Evolutionary conservation across 768 basidiomycete genomes (phyloP).

Genomic region (Panellus pusillus): DNA sequence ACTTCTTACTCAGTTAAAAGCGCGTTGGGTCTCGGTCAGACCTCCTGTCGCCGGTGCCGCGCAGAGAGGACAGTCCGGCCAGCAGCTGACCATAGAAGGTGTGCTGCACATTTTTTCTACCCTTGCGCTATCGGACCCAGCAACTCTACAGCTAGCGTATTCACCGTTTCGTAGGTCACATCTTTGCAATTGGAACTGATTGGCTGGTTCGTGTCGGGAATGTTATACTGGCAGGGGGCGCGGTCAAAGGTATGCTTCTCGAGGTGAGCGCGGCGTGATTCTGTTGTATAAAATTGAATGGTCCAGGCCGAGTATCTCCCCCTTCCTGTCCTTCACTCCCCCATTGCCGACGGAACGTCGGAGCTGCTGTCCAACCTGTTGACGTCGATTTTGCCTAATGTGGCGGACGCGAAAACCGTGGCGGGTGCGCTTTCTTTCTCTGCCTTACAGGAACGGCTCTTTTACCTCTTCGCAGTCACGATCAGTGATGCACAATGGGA

Average conservation of each 20-base stretch:
- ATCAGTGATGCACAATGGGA: conserved; percentile 80
- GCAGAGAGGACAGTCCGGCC: conserved; percentile 52
- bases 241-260: conserved; percentile 79
- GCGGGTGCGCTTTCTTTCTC: conserved; percentile 23
- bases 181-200: conserved; percentile 77
- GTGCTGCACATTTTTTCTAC: background rate
- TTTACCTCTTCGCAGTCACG: conserved; percentile 46
- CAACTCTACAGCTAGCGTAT: background rate
- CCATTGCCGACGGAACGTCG: conserved; percentile 65
- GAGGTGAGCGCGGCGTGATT: conserved; percentile 49
- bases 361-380: conserved; percentile 75
- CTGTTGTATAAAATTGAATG: conserved; percentile 1
- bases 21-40: conserved; percentile 72
- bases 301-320: conserved; percentile 80
- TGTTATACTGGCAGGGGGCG: conserved; percentile 72
- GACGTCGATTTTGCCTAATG: conserved; percentile 71
- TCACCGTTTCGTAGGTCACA: conserved; percentile 24
- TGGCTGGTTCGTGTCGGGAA: conserved; percentile 83
- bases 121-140: background rate
- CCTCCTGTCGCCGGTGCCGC: conserved; percentile 40
- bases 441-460: no score
- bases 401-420: conserved; percentile 70
- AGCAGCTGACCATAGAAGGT: conserved; percentile 75
- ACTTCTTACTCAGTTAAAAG: conserved; percentile 68
- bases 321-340: conserved; percentile 64